phyloP scores from a whole-genome alignment of 495 filamentous ascomycete genomes.

The Neurospora discreta region DNA sequence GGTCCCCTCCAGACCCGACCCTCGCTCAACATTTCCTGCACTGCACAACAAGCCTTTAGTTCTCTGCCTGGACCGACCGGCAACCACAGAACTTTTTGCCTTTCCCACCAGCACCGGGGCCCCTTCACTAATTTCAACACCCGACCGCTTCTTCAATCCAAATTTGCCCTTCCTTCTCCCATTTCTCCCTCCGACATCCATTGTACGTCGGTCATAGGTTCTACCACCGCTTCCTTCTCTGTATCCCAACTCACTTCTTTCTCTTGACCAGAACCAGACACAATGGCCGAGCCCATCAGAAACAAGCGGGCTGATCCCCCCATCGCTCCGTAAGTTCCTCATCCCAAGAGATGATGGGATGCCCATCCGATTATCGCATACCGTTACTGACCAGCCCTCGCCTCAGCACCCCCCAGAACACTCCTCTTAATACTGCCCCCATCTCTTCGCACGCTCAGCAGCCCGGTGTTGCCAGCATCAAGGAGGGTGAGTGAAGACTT shows the following conservation, averaged over 20 bases:
- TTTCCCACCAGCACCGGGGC: background rate
- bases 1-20: background rate
- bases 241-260: background rate
- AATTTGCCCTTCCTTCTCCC: background rate
- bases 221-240: background rate
- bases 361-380: background rate
- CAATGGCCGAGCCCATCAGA: constrained; percentile 84
- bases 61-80: background rate
- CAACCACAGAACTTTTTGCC: background rate
- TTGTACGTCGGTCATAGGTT: background rate
- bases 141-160: background rate
- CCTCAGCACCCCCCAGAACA: constrained; percentile 86
- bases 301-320: constrained; percentile 78
- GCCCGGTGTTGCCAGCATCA: constrained; percentile 88
- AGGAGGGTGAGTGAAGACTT: constrained; percentile 63
- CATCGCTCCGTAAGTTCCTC: constrained; percentile 58
- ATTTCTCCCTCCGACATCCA: background rate
- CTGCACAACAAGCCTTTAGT: constrained; percentile 10
- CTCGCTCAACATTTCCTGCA: constrained; percentile 20
- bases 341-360: background rate
- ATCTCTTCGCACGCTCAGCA: constrained; percentile 97
- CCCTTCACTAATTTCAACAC: background rate
- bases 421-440: constrained; percentile 84
- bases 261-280: constrained; percentile 9
- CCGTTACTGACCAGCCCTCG: constrained; percentile 17